Percentiles rank a stretch among this genome's conserved stretches.
Conservation (phyloP, 2,329 filamentous ascomycete species). For the Pseudogymnoascus verrucosus region DNA sequence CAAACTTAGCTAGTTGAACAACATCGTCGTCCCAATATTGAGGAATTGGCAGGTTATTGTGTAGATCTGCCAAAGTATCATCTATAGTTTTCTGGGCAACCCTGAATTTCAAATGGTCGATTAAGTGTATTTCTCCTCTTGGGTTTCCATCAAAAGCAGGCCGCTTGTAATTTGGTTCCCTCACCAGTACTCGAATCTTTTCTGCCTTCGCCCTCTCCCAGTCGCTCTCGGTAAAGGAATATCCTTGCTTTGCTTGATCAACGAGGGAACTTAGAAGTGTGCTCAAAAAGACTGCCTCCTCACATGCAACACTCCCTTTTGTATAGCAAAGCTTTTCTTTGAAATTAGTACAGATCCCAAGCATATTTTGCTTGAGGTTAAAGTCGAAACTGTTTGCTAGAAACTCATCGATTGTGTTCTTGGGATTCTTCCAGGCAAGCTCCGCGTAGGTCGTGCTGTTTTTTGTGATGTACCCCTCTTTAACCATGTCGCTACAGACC, state of each 20-base stretch:
- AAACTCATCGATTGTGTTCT: constrained; percentile 32
- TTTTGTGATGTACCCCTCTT: constrained; percentile 42
- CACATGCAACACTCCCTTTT: constrained; percentile 40
- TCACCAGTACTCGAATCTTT: constrained; percentile 13
- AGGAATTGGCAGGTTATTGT: constrained; percentile 14
- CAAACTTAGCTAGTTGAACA: constrained; percentile 14
- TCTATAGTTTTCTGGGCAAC: constrained; percentile 38
- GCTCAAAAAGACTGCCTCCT: constrained; percentile 41
- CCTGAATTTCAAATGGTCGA: constrained; percentile 54
- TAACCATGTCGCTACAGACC: constrained; percentile 35
- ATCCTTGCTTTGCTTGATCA: constrained; percentile 49
- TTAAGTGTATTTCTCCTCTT: constrained; percentile 39
- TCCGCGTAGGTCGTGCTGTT: constrained; percentile 33
- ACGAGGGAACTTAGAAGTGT: constrained; percentile 46
- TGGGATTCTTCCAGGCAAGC: constrained; percentile 12
- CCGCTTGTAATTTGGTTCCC: constrained; percentile 39
- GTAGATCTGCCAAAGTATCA: constrained; percentile 24
- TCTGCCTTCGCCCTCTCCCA: constrained; percentile 31
- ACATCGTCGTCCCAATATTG: constrained; percentile 21
- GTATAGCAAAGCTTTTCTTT: constrained; percentile 58
- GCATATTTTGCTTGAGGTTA: constrained; percentile 44
- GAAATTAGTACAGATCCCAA: constrained; percentile 57
- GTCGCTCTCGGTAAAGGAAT: constrained; percentile 37
- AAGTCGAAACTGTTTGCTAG: constrained; percentile 49
- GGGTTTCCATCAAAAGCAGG: constrained; percentile 23